phyloP scores from a whole-genome alignment of 2,329 filamentous ascomycete genomes.

The Apiospora saccharicola region DNA sequence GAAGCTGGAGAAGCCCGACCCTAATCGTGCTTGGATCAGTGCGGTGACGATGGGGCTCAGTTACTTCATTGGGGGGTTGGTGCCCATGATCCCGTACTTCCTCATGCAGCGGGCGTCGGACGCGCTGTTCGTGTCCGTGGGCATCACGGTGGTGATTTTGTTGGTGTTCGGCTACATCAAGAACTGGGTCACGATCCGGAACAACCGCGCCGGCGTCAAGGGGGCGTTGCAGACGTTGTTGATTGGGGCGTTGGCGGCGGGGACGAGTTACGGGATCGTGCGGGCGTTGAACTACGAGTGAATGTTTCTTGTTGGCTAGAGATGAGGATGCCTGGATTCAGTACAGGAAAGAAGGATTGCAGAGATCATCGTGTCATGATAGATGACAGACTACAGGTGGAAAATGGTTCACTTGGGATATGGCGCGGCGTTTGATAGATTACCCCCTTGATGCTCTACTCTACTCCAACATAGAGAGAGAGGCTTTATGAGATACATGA shows the following conservation, averaged over 20 bases:
- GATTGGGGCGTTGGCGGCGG: slow-evolving; percentile 71
- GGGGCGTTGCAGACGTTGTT: slow-evolving; percentile 71
- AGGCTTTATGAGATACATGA: not conserved
- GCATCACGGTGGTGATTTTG: slow-evolving; percentile 52
- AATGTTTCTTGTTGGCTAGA: not conserved
- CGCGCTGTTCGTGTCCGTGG: slow-evolving; percentile 53
- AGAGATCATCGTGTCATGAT: not conserved
- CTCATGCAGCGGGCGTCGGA: slow-evolving; percentile 46
- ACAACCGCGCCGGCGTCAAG: slow-evolving; percentile 60
- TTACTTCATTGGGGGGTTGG: slow-evolving; percentile 64
- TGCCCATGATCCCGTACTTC: slow-evolving; percentile 64
- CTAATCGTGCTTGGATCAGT: slow-evolving; percentile 46
- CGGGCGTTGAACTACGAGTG: slow-evolving; percentile 56
- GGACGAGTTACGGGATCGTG: slow-evolving; percentile 70
- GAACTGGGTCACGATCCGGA: slow-evolving; percentile 56
- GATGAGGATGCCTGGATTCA: not conserved
- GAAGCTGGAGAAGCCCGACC: slow-evolving; percentile 38
- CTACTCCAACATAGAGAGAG: not conserved
- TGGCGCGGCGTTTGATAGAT: slow-evolving; percentile 4
- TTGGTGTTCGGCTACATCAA: slow-evolving; percentile 56
- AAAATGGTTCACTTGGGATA: not conserved
- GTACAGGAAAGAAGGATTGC: not conserved
- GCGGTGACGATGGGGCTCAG: slow-evolving; percentile 63
- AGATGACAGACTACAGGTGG: not conserved
- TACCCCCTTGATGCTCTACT: not conserved